Conservation (phyloP, 805 yeast genomes). For the Wickerhamomyces bisporus region DNA sequence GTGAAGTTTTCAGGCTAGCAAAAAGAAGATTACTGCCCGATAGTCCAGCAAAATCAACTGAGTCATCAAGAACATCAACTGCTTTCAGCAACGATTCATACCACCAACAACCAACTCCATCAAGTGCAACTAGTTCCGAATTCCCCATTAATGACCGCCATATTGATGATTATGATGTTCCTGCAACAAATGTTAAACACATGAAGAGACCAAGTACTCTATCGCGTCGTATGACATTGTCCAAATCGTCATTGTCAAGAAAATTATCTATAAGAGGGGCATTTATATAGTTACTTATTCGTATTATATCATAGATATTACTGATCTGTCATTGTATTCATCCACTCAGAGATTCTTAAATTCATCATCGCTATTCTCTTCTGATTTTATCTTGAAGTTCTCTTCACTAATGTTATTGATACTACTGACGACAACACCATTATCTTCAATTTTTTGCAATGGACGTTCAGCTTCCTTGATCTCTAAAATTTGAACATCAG, state of each 20-base stretch:
- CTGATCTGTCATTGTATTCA: background rate
- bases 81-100: slow-evolving; percentile 1
- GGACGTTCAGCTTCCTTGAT: slow-evolving; percentile 24
- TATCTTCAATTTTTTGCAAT: slow-evolving; percentile 10
- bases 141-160: slow-evolving; percentile 13
- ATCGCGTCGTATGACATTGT: slow-evolving; percentile 26
- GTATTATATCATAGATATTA: too few species aligned
- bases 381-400: background rate
- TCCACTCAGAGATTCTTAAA: background rate
- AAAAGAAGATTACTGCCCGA: slow-evolving; percentile 43
- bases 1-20: slow-evolving; percentile 69
- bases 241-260: slow-evolving; percentile 32
- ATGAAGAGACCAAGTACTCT: slow-evolving; percentile 30
- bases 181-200: slow-evolving; percentile 32
- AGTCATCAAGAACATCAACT: slow-evolving; percentile 10
- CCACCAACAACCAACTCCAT: slow-evolving; percentile 1
- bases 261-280: slow-evolving; percentile 26
- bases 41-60: slow-evolving; percentile 43
- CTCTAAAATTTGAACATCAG: slow-evolving; percentile 52
- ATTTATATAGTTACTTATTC: background rate
- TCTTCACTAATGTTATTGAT: slow-evolving; percentile 11
- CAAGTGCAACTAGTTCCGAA: slow-evolving; percentile 9
- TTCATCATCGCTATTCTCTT: background rate
- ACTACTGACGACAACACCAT: slow-evolving; percentile 11
- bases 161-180: slow-evolving; percentile 36